phyloP scores from a whole-genome alignment of 1,139 yeast genomes.

The Nakaseomyces nivariensis region DNA sequence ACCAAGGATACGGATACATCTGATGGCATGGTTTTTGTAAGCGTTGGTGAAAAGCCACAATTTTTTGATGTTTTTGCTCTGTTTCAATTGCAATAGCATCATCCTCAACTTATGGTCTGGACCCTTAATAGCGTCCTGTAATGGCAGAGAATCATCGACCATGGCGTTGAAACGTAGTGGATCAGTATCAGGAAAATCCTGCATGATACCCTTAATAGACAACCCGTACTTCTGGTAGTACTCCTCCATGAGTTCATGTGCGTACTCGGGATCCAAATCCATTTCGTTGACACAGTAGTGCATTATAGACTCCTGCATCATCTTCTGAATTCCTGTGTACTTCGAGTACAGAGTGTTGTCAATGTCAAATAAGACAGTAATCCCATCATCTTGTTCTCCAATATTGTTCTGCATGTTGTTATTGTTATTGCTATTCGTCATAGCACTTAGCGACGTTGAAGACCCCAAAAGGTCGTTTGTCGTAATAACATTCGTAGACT shows the following conservation, averaged over 20 bases:
- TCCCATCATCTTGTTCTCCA: neutral
- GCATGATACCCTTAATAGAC: slow-evolving; percentile 83
- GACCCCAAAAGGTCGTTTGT: slow-evolving; percentile 2
- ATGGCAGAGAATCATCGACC: slow-evolving; percentile 91
- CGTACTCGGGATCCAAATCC: slow-evolving; percentile 55
- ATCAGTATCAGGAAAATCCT: slow-evolving; percentile 63
- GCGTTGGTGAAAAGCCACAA: slow-evolving; percentile 93
- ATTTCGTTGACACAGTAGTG: slow-evolving; percentile 63
- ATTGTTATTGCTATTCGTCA: neutral
- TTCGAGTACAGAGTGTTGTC: slow-evolving; percentile 82
- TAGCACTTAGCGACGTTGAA: neutral
- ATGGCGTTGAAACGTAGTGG: slow-evolving; percentile 78
- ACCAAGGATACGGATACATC: slow-evolving; percentile 71
- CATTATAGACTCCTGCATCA: slow-evolving; percentile 82
- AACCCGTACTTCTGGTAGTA: slow-evolving; percentile 85
- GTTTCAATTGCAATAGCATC: slow-evolving; percentile 39
- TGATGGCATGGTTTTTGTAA: slow-evolving; percentile 74
- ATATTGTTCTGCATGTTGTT: neutral
- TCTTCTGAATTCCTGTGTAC: slow-evolving; percentile 63
- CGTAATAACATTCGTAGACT: neutral
- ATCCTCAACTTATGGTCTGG: slow-evolving; percentile 50
- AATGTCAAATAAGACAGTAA: slow-evolving; percentile 67
- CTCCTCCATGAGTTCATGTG: slow-evolving; percentile 54
- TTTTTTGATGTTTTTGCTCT: slow-evolving; percentile 40
- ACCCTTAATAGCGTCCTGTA: slow-evolving; percentile 51